These are phyloP conservation scores for Haplosporangium sp. DNA, from an alignment of 371 early-diverging fungal genomes.

Conservation along the genomic window DNA sequence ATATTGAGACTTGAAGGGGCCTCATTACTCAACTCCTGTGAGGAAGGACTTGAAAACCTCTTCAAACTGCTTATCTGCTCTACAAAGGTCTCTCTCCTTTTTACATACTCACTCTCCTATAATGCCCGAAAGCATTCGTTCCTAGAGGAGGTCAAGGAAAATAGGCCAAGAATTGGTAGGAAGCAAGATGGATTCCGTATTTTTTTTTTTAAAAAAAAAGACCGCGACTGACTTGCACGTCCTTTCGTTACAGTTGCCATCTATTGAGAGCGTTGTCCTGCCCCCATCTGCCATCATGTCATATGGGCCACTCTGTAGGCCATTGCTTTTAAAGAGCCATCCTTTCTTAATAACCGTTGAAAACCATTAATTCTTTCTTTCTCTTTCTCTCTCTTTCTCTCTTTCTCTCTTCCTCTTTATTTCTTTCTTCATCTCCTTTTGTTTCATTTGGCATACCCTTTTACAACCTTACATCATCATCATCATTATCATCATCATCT, in stretches of 20 bases:
- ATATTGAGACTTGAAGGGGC: background rate
- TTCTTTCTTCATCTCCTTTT: background rate
- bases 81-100: constrained; percentile 26
- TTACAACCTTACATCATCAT: background rate
- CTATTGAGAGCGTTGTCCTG: background rate
- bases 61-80: constrained; percentile 14
- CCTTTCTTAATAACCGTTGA: background rate
- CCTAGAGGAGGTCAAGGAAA: background rate
- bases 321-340: background rate
- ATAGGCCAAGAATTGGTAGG: background rate
- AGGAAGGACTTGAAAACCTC: background rate
- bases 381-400: constrained; percentile 5
- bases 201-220: background rate
- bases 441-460: background rate
- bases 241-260: background rate
- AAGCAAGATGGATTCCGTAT: background rate
- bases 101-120: background rate
- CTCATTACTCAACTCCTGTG: constrained; percentile 3
- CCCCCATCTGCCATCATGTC: background rate
- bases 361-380: background rate
- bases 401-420: background rate
- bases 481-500: background rate
- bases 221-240: too few species aligned
- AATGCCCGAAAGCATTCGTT: background rate
- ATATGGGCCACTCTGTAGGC: background rate